Evolutionary conservation across 1,139 yeast genomes (phyloP), one percentile per base, ranked within the genome.

Genomic region (Candida mesenterica): DNA sequence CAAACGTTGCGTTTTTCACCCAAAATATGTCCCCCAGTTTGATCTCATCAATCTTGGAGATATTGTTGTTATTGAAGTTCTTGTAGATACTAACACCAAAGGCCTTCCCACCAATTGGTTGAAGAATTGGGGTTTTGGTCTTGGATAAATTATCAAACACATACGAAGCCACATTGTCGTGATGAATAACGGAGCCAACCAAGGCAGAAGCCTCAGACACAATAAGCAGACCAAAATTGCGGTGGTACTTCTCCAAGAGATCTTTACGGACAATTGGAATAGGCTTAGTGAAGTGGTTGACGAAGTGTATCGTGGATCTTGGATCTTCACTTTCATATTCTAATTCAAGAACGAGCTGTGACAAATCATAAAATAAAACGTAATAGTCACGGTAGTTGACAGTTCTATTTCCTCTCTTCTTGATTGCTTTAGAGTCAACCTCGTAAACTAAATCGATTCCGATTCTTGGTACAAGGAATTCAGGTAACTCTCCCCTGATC

Each of bases 11-110:
- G 40, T 79, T 77, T 49, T 82, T 77, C 45, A 88, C 75, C 42
- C 88, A 83, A 32, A 88, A 62, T 13, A 92, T 69, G 55, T 92
- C 97, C 39, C 98, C 98, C 0, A 94, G 81, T 34, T 75, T 72
- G 39, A 88, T 75, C 31, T 79, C 86, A 37, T 80, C 92, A 22
- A 65, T 49, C 45, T 75, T 77, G 15, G 72, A 67, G 10, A 79
- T 75, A 27, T 79, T 79, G 33, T 75, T 68, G 48, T 77, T 78
- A 50, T 75, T 78, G 41, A 75, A 59, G 53, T 80, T 81, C 48
- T 71, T 66, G 58, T 84, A 87, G 32, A 90, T 68, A 2, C 81
- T 68, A 0, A 78, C 83, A 28, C 97, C 97, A 57, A 64, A 86
- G 1, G 88, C 74, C 47, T 82, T 77, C 32, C 64, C 59, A 0